Evolutionary conservation across 495 filamentous ascomycete species (phyloP), one percentile per base, ranked within the genome.

Genomic region (Chaetomium tenue): DNA sequence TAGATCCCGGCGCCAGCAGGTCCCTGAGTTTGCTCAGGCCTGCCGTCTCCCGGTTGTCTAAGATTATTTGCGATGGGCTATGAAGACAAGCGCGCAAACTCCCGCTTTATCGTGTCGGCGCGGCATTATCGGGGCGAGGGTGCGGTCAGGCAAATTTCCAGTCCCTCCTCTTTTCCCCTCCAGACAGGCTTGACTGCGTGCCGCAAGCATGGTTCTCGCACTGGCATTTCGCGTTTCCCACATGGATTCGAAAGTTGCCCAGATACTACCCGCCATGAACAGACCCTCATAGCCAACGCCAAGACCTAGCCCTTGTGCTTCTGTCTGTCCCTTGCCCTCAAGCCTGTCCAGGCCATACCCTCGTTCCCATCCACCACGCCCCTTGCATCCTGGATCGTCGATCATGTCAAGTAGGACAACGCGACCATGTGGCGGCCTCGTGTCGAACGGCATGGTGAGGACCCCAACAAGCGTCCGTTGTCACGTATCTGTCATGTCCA

Each of bases 31-130:
- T 58, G 66, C 64, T 68, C 63, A 63, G 67, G 63, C 70, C 64
- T 66, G 70, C 68, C 66, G 69, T 70, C 68, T 65, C 53, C 44
- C 57, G 46, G 70, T 59, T 68, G 70, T 76, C 75, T 76, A 76
- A 80, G 78, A 78, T 77, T 76, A 80, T 80, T 71, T 76, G 71
- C 68, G 74, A 71, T 73, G 76, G 33, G 76, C 78, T 81, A 81
- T 71, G 66, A 76, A 71, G 73, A 75, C 73, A 79, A 77, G 70
- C 77, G 70, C 63, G 68, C 33, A 62, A 70, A 66, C 65, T 74
- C 70, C 66, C 62, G 61, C 61, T 63, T 63, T 66, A 71, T 70
- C 33, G 50, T 60, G 39, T 60, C 33, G 63, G 63, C 42, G 63
- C 26, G 53, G 63, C 28, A 37, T 56, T 13, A 51, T 64, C 42